Conservation (phyloP, 1,139 yeast genomes). For the Hansenula lynferdii region DNA sequence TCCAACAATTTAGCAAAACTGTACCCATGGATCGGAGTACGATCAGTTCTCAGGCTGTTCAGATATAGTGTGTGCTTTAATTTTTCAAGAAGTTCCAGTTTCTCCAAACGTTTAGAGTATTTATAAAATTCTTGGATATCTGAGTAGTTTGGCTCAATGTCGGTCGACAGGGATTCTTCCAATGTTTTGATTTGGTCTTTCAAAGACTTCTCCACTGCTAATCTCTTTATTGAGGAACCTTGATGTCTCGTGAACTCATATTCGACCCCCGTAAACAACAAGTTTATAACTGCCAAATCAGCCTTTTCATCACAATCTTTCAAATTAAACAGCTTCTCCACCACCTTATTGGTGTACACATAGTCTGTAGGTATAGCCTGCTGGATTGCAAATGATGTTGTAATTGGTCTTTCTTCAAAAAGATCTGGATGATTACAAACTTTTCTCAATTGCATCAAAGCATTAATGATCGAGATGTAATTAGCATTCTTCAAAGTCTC, state of each 20-base stretch:
- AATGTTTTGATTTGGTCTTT: conserved; percentile 39
- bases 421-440: conserved; percentile 98
- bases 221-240: conserved; percentile 35
- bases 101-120: conserved; percentile 46
- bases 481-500: conserved; percentile 95
- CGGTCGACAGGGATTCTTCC: conserved; percentile 25
- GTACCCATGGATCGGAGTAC: conserved; percentile 53
- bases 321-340: conserved; percentile 35
- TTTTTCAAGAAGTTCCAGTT: conserved; percentile 43
- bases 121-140: conserved; percentile 59
- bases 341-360: conserved; percentile 36
- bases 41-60: conserved; percentile 57
- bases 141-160: conserved; percentile 36
- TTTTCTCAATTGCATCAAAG: conserved; percentile 96
- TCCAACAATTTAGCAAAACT: conserved; percentile 32
- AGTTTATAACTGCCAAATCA: conserved; percentile 55
- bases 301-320: conserved; percentile 29
- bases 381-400: conserved; percentile 80
- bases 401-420: conserved; percentile 92
- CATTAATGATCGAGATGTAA: conserved; percentile 89
- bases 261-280: conserved; percentile 50
- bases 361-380: conserved; percentile 55
- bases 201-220: conserved; percentile 29
- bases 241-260: conserved; percentile 40
- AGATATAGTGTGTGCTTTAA: conserved; percentile 57